Percentiles rank a stretch among this genome's conserved stretches.
Conservation (phyloP, 129 eudicot genomes). For the Flaveria ramosissima region DNA sequence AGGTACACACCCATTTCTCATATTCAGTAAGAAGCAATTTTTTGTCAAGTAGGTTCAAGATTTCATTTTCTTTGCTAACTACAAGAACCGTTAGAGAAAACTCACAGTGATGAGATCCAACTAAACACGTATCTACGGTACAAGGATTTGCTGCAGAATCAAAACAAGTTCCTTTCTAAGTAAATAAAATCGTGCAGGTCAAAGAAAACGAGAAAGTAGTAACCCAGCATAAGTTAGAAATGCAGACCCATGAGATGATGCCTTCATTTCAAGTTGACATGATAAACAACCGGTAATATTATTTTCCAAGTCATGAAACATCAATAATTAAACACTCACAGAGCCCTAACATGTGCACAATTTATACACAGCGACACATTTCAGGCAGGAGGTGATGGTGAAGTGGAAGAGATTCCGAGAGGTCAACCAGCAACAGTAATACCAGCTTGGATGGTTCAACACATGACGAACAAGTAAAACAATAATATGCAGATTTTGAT, state of each 20-base stretch:
- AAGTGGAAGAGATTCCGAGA: constrained; percentile 44
- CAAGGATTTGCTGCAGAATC: constrained; percentile 65
- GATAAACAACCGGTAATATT: constrained; percentile 43
- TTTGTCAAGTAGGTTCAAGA: constrained; percentile 8
- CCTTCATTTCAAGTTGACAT: constrained; percentile 37
- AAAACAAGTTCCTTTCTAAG: constrained; percentile 57
- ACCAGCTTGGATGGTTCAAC: constrained; percentile 73
- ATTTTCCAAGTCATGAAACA: neutral
- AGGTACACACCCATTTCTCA: constrained; percentile 42
- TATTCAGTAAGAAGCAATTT: neutral
- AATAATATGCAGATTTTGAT: neutral
- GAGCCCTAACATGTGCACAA: neutral
- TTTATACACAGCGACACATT: constrained; percentile 31
- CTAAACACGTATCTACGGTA: constrained; percentile 36
- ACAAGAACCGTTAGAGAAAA: neutral
- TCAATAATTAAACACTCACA: neutral
- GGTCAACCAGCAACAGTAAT: constrained; percentile 30
- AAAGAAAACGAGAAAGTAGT: constrained; percentile 57
- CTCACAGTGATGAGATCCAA: neutral
- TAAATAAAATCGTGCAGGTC: constrained; percentile 53
- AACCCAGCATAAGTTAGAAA: constrained; percentile 29
- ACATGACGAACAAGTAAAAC: constrained; percentile 32
- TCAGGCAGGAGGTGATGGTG: constrained; percentile 40
- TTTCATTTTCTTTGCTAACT: neutral
- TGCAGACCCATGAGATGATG: constrained; percentile 32